These are phyloP conservation scores for Paramecium sonneborni DNA, from an alignment of 73 alveolate species.

Conservation along the genomic window DNA sequence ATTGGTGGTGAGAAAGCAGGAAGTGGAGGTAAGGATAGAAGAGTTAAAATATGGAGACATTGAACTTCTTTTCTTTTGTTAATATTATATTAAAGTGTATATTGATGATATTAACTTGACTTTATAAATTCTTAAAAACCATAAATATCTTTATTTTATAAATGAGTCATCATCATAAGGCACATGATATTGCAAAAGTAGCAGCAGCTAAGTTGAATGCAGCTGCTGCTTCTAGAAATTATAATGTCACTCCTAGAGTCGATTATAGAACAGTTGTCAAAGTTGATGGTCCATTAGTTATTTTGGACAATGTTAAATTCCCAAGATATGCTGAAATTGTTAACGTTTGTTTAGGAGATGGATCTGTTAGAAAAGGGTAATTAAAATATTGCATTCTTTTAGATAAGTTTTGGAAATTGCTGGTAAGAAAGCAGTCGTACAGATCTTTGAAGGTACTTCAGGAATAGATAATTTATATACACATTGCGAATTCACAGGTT, in stretches of 20 bases:
- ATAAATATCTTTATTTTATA: neutral
- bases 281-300: constrained; percentile 99
- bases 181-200: neutral
- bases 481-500: constrained; percentile 98
- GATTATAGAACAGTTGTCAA: constrained; percentile 99
- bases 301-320: constrained; percentile 98
- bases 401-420: constrained; percentile 97
- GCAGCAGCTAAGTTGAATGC: constrained; percentile 66
- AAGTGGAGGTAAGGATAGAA: constrained; percentile 96
- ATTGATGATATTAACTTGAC: neutral
- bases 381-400: neutral
- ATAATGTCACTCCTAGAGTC: constrained; percentile 96
- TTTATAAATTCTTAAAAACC: constrained; percentile 24
- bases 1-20: constrained; percentile 98
- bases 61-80: constrained; percentile 58
- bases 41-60: constrained; percentile 95
- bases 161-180: constrained; percentile 38
- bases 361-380: constrained; percentile 97
- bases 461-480: constrained; percentile 97
- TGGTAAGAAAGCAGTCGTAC: constrained; percentile 98
- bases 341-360: constrained; percentile 98
- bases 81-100: neutral
- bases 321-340: constrained; percentile 98
- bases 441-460: constrained; percentile 99
- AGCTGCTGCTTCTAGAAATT: constrained; percentile 80